phyloP scores from a whole-genome alignment of 2,329 filamentous ascomycete genomes.

The Lachnellula occidentalis region DNA sequence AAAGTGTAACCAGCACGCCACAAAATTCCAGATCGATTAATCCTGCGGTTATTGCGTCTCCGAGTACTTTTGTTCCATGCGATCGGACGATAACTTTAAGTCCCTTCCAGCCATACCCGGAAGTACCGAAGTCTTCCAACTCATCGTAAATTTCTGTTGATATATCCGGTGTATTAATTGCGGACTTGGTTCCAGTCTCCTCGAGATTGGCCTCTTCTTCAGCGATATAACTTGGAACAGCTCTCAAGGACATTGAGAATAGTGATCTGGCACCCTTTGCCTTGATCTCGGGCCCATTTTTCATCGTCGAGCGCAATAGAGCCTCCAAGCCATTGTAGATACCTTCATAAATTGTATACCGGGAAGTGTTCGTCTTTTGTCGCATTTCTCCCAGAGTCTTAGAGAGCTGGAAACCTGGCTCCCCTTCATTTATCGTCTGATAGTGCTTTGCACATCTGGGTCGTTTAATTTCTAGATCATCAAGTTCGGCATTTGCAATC shows the following conservation, averaged over 20 bases:
- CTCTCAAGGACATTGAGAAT: constrained; percentile 44
- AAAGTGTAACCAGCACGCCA: constrained; percentile 38
- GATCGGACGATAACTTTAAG: constrained; percentile 41
- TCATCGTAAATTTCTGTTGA: constrained; percentile 44
- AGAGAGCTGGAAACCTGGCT: constrained; percentile 14
- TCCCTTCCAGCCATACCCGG: constrained; percentile 40
- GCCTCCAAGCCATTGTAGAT: constrained; percentile 41
- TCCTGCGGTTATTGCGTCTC: constrained; percentile 37
- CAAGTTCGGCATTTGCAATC: background rate
- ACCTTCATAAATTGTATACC: constrained; percentile 38
- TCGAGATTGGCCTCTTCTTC: constrained; percentile 40
- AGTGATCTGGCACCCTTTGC: constrained; percentile 36
- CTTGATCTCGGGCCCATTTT: constrained; percentile 8
- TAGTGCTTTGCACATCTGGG: constrained; percentile 8
- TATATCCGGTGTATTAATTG: constrained; percentile 32
- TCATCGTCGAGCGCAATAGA: constrained; percentile 38
- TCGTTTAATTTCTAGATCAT: background rate
- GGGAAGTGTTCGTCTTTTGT: constrained; percentile 25
- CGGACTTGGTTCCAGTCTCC: constrained; percentile 32
- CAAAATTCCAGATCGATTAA: constrained; percentile 39
- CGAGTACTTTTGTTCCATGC: constrained; percentile 41
- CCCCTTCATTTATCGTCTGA: constrained; percentile 7
- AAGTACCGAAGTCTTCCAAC: constrained; percentile 40
- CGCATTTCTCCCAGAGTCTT: constrained; percentile 34
- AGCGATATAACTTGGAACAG: constrained; percentile 42